Base-by-base conservation (phyloP, 768 basidiomycete species). In the Paxillus rubicundulus region DNA sequence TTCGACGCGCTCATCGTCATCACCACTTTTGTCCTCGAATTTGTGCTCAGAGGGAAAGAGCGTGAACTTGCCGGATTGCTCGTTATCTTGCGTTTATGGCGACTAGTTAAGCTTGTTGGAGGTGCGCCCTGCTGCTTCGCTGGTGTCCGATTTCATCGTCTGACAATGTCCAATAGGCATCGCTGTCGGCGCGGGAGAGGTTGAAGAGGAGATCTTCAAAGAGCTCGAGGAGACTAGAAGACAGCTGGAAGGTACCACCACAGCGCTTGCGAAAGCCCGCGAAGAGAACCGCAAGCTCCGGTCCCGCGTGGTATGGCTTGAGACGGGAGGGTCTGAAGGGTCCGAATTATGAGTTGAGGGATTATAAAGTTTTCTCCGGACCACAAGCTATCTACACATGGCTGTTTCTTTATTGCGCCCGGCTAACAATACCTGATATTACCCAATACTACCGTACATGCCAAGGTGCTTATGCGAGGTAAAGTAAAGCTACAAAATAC, bases 31-130 rank as follows among this genome's bases (percentile, higher is more conserved):
- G 69, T 84, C 6, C 76, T 92, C 30, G 91, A 92, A 65, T 74
- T 86, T 7, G 75, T 79, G 9, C 72, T 92, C 13, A 78, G 77
- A 60, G 89, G 90, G 2, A 77, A 71, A 47, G 86, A 87, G 62
- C 72, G 82, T 53, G 87, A 92, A 61, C 76, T 92, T 18, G 86
- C 84, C 1, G 80, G 77, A 6, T 70, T 92, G 21, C 78, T 92
- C 32, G 76, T 92, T 38, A 71, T 87, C 17, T 72, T 92, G 27
- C 89, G 90, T 68, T 67, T 92, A 13, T 91, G 91, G 90, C 77
- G 90, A 21, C 72, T 92, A 30, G 79, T 92, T 21, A 89, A 91
- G 63, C 74, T 92, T 12, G 83, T 89, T 9, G 79, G 79, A 67
- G 81, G 79, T 80, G 51, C 42, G 61, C 68, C 47, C 6, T 21